Evolutionary conservation across 352 stramenopile species (phyloP).

Genomic region (Globisporangium takayamanum): DNA sequence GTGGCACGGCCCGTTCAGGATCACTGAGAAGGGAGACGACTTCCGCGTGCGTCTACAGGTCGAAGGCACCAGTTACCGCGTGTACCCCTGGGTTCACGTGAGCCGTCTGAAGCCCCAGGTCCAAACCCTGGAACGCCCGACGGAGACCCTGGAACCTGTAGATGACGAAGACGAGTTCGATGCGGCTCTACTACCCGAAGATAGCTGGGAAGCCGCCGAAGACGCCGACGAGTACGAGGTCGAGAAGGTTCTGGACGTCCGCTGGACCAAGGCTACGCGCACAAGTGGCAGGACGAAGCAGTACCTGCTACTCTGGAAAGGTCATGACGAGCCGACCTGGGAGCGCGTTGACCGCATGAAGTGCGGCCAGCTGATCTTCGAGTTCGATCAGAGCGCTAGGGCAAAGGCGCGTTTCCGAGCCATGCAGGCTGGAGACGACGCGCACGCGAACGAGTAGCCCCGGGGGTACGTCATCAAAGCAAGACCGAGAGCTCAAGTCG

Average conservation of each 20-base stretch:
- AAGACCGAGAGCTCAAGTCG: too few relatives aligned
- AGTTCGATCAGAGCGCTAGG: too few relatives aligned
- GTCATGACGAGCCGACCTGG: slow-evolving; percentile 12
- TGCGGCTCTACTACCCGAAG: slow-evolving; percentile 16
- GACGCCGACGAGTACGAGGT: slow-evolving; percentile 14
- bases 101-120: slow-evolving; percentile 8
- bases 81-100: slow-evolving; percentile 14
- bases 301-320: slow-evolving; percentile 16
- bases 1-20: slow-evolving; percentile 20
- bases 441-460: too few relatives aligned
- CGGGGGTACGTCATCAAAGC: too few relatives aligned
- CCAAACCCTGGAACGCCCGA: background rate
- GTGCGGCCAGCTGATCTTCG: too few relatives aligned
- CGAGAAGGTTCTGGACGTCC: slow-evolving; percentile 10
- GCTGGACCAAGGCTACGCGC: background rate
- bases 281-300: slow-evolving; percentile 5
- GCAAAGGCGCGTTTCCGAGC: too few relatives aligned
- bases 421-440: too few relatives aligned
- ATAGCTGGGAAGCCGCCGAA: slow-evolving; percentile 15
- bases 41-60: slow-evolving; percentile 9
- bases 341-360: too few relatives aligned
- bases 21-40: slow-evolving; percentile 13
- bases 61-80: slow-evolving; percentile 7
- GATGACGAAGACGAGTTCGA: slow-evolving; percentile 14
- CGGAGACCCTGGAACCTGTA: background rate